Base-by-base conservation (phyloP, 805 yeast genomes). In the Pachysolen tannophilus region DNA sequence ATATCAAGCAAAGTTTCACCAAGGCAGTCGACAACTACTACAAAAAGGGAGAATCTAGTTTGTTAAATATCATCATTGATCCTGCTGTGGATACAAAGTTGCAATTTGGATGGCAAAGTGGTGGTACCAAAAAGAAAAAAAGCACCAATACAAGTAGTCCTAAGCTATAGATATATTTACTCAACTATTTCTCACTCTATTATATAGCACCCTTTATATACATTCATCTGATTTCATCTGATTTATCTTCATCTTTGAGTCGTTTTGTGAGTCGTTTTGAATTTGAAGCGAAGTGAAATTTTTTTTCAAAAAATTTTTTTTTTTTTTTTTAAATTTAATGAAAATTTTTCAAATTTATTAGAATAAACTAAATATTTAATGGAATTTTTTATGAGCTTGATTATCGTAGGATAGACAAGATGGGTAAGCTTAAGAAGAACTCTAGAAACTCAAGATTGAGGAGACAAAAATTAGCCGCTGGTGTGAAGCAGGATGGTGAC, bases 401-500 rank as follows among this genome's bases (percentile, higher is more conserved):
- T 8, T 28, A 15, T 14, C 14, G 6, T 11, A 29, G 24, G 14
- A 29, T 23, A 15, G 10, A 29, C 28, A 43, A 24, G 16, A 82
- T 82, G 94, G 94, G 82, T 32, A 82, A 82, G 57, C 68, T 82
- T 27, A 82, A 79, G 67, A 80, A 74, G 53, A 74, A 74, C 53
- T 71, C 78, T 2, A 72, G 71, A 60, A 58, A 68, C 3, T 63
- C 78, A 1, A 49, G 48, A 26, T 27, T 28, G 20, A 38, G 45
- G 15, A 33, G 50, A 46, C 31, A 41, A 53, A 34, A 46, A 26
- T 31, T 21, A 28, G 26, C 11, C 7, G 23, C 23, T 24, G 19
- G 26, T 5, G 15, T 34, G 10, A 11, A 18, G 8, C 28, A 27
- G 5, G 24, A n/a, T 19, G 26, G 26, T 13, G 41, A 36, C 13